Percentiles rank a stretch among this genome's conserved stretches.
Evolutionary conservation across 768 basidiomycete genomes (phyloP).

Genomic region (Mycena vulgaris): DNA sequence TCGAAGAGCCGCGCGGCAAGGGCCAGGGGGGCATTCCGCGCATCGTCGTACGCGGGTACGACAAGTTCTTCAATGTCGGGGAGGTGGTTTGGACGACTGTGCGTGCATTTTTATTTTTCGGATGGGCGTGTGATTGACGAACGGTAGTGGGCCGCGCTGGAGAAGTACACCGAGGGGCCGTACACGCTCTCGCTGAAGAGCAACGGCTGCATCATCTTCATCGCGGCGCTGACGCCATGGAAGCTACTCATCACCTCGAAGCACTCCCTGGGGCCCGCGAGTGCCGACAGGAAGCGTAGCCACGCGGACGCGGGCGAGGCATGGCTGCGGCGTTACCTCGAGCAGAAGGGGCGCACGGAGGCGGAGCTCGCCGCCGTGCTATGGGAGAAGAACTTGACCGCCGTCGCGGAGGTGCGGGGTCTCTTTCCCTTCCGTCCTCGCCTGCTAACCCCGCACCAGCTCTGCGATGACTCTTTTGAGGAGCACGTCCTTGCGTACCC

Average conservation of each 20-base stretch:
- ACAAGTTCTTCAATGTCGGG: conserved; percentile 99
- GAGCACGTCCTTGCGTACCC: conserved; percentile 94
- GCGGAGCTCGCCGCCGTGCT: conserved; percentile 81
- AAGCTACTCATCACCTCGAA: conserved; percentile 93
- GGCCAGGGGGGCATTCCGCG: no score
- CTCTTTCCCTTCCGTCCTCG: not conserved
- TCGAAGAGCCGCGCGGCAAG: conserved; percentile 56
- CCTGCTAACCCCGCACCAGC: conserved; percentile 58
- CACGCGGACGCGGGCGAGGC: conserved; percentile 88
- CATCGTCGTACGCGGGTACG: conserved; percentile 93
- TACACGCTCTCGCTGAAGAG: conserved; percentile 95
- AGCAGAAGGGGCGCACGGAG: conserved; percentile 74
- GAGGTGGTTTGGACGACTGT: conserved; percentile 97
- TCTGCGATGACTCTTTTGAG: conserved; percentile 98
- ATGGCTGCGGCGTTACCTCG: conserved; percentile 86
- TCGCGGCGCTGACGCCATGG: conserved; percentile 83
- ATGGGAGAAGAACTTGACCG: conserved; percentile 90
- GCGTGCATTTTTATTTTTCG: conserved; percentile 45
- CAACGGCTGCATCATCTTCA: conserved; percentile 97
- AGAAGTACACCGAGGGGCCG: conserved; percentile 77
- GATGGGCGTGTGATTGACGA: not conserved
- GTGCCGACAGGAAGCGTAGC: conserved; percentile 52
- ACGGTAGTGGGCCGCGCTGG: conserved; percentile 82
- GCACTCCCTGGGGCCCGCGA: conserved; percentile 82
- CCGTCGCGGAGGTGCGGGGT: conserved; percentile 85